Percentiles rank a stretch among this genome's conserved stretches.
Conservation (phyloP, 225 moss, liverwort and hornwort genomes). For the Physcomitrium patens region DNA sequence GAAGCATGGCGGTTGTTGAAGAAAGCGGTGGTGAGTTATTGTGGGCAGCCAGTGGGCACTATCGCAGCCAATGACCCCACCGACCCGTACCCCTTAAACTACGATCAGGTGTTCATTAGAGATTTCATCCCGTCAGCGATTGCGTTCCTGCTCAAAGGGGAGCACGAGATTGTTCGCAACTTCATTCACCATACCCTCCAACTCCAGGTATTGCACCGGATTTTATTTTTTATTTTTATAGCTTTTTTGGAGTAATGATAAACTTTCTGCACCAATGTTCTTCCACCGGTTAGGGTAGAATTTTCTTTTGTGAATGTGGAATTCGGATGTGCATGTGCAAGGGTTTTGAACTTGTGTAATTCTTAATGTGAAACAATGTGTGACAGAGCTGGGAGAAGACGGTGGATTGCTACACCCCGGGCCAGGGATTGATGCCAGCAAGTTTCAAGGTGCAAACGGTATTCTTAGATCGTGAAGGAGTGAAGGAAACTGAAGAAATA, state of each 20-base stretch:
- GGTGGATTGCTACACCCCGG: constrained; percentile 90
- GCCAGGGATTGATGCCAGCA: constrained; percentile 93
- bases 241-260: background rate
- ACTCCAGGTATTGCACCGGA: constrained; percentile 60
- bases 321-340: background rate
- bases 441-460: constrained; percentile 85
- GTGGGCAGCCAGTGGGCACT: constrained; percentile 64
- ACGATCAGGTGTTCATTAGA: constrained; percentile 71
- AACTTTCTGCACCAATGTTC: background rate
- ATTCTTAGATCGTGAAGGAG: constrained; percentile 57
- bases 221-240: background rate
- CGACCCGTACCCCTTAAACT: constrained; percentile 46
- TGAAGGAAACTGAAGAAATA: constrained; percentile 61
- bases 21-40: constrained; percentile 56
- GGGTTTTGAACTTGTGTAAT: background rate
- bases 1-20: constrained; percentile 72
- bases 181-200: constrained; percentile 77
- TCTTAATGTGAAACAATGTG: constrained; percentile 17
- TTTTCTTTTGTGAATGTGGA: background rate
- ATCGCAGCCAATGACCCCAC: constrained; percentile 69
- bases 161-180: constrained; percentile 62
- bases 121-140: constrained; percentile 72
- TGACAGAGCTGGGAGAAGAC: constrained; percentile 96
- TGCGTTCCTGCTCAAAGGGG: constrained; percentile 72
- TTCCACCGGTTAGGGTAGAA: background rate